Percentiles rank a stretch among this genome's conserved stretches.
Evolutionary conservation across 768 basidiomycete genomes (phyloP).

Genomic region (Lyophyllum atratum): DNA sequence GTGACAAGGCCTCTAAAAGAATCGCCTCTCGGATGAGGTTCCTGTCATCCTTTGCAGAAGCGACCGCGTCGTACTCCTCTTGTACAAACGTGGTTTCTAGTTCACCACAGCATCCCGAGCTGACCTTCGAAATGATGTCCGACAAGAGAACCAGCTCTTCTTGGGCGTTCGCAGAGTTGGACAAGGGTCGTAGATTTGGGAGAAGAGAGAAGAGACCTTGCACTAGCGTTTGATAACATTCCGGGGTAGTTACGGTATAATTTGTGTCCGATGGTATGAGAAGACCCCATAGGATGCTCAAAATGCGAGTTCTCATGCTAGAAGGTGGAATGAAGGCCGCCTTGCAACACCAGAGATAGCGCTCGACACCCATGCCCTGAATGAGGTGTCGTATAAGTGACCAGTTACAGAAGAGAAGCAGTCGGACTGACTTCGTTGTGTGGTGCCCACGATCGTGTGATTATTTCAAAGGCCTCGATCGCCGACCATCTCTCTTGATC

Average conservation of each 20-base stretch:
- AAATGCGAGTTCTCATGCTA: conserved; percentile 46
- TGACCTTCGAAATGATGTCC: conserved; percentile 47
- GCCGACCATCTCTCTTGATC: conserved; percentile 59
- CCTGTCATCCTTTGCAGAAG: conserved; percentile 37
- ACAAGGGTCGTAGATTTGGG: conserved; percentile 34
- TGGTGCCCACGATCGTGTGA: conserved; percentile 57
- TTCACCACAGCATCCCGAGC: conserved; percentile 48
- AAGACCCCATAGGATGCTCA: conserved; percentile 50
- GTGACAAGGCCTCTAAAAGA: conserved; percentile 48
- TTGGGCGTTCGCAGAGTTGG: conserved; percentile 13
- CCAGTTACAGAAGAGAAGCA: background rate
- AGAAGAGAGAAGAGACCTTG: conserved; percentile 55
- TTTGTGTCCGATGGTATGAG: conserved; percentile 44
- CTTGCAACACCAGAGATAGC: conserved; percentile 72
- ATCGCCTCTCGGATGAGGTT: conserved; percentile 35
- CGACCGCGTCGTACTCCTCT: conserved; percentile 48
- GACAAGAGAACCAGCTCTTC: conserved; percentile 38
- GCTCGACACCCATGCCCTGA: conserved; percentile 51
- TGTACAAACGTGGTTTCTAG: conserved; percentile 48
- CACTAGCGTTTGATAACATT: conserved; percentile 51
- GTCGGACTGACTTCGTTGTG: conserved; percentile 53
- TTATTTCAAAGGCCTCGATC: conserved; percentile 61
- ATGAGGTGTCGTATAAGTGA: background rate
- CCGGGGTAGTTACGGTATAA: conserved; percentile 41
- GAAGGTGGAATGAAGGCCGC: conserved; percentile 49